phyloP scores from a whole-genome alignment of 805 yeast genomes.

The Debaryomyces hansenii region DNA sequence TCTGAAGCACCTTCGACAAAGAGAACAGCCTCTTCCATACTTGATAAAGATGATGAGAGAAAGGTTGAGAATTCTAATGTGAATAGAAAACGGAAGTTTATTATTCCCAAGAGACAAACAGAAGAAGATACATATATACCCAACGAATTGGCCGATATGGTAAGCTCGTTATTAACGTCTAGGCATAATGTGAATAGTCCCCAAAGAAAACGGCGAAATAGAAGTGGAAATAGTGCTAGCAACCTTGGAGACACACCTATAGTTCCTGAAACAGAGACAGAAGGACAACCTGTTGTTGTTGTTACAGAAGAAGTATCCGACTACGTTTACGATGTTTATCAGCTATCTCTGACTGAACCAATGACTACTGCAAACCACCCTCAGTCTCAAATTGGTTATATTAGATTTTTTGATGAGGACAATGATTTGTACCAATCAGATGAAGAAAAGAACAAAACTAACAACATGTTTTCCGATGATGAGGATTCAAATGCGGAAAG shows the following conservation, averaged over 20 bases:
- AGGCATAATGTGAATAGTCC: conserved; percentile 5
- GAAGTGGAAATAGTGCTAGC: background rate
- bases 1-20: conserved; percentile 17
- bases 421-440: conserved; percentile 35
- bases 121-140: conserved; percentile 44
- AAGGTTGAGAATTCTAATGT: conserved; percentile 3
- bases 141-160: conserved; percentile 72
- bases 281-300: background rate
- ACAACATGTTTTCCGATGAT: conserved; percentile 53
- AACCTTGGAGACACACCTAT: background rate
- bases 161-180: conserved; percentile 55
- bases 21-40: background rate
- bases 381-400: conserved; percentile 51
- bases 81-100: conserved; percentile 26
- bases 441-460: conserved; percentile 34
- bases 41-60: conserved; percentile 3
- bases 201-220: conserved; percentile 14
- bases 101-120: conserved; percentile 32
- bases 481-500: conserved; percentile 92
- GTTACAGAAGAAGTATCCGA: conserved; percentile 40
- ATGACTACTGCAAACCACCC: conserved; percentile 49
- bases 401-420: conserved; percentile 57
- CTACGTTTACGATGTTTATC: conserved; percentile 89
- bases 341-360: conserved; percentile 28
- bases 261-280: conserved; percentile 1